phyloP scores from a whole-genome alignment of 164 flowering plant genomes.

The Umbellularia californica region DNA sequence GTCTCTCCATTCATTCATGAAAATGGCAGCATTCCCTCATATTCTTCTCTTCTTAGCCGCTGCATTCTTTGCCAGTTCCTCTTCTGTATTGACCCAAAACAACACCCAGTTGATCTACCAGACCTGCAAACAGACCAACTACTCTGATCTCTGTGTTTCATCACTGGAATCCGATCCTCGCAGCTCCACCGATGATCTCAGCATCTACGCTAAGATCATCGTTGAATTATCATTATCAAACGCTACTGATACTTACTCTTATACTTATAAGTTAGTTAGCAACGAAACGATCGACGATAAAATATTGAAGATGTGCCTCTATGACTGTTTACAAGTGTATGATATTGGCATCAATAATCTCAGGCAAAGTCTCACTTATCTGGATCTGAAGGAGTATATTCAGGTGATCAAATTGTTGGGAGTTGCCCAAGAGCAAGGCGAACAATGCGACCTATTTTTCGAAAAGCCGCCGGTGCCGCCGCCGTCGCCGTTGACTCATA shows the following conservation, averaged over 20 bases:
- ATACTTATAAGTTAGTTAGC: neutral
- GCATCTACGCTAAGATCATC: constrained; percentile 1
- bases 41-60: neutral
- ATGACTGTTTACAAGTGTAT: neutral
- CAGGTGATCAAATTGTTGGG: neutral
- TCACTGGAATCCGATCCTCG: constrained; percentile 5
- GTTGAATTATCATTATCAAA: neutral
- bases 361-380: neutral
- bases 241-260: constrained; percentile 2
- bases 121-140: neutral
- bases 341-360: constrained; percentile 1
- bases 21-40: neutral
- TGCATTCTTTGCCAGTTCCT: neutral
- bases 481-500: neutral
- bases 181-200: neutral
- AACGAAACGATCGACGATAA: neutral
- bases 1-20: neutral
- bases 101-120: neutral
- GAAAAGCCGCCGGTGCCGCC: neutral
- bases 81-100: neutral
- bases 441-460: neutral
- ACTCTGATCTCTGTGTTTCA: neutral
- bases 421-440: neutral
- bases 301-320: neutral
- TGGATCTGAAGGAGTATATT: neutral